A percentile compares a stretch with the other conserved stretches of the same genome.
Evolutionary conservation across 192 early-diverging fungal genomes (phyloP).

Genomic region (Rhizophagus clarus): DNA sequence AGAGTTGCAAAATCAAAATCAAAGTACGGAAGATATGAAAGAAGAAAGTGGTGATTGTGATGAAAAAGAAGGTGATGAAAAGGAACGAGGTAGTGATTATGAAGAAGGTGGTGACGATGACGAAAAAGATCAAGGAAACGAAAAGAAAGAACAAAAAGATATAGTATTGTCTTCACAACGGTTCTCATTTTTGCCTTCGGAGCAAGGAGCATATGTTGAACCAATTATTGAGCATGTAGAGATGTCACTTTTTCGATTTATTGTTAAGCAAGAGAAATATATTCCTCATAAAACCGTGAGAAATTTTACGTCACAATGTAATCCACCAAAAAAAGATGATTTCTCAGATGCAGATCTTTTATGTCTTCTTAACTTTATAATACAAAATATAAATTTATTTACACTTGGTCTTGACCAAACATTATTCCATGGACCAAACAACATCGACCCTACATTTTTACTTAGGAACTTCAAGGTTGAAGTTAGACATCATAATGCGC

Average conservation of each 20-base stretch:
- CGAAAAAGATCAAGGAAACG: slow-evolving; percentile 3
- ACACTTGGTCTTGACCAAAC: slow-evolving; percentile 4
- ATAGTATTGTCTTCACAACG: slow-evolving; percentile 22
- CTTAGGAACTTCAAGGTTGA: not conserved
- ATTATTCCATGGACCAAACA: not conserved
- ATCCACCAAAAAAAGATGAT: slow-evolving; percentile 14
- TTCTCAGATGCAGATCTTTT: slow-evolving; percentile 26
- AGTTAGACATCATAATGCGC: slow-evolving; percentile 17
- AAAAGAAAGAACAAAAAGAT: slow-evolving; percentile 18
- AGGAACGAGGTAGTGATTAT: not conserved
- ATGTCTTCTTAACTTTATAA: slow-evolving; percentile 30
- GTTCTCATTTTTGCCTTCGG: slow-evolving; percentile 24
- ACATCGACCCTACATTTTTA: not conserved
- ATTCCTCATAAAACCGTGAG: slow-evolving; percentile 17
- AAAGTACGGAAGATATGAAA: slow-evolving; percentile 16
- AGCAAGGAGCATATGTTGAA: slow-evolving; percentile 18
- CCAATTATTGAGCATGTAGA: slow-evolving; percentile 18
- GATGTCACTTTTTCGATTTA: slow-evolving; percentile 22
- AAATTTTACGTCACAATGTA: slow-evolving; percentile 21
- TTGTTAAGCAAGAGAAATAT: slow-evolving; percentile 29
- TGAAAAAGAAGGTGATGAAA: slow-evolving; percentile 12
- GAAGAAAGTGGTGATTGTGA: slow-evolving; percentile 5
- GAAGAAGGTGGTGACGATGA: not conserved
- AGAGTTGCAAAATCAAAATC: slow-evolving; percentile 18
- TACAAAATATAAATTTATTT: slow-evolving; percentile 7